Evolutionary conservation across 306 rosid genomes (phyloP).

Genomic region (Crotalaria pallida): DNA sequence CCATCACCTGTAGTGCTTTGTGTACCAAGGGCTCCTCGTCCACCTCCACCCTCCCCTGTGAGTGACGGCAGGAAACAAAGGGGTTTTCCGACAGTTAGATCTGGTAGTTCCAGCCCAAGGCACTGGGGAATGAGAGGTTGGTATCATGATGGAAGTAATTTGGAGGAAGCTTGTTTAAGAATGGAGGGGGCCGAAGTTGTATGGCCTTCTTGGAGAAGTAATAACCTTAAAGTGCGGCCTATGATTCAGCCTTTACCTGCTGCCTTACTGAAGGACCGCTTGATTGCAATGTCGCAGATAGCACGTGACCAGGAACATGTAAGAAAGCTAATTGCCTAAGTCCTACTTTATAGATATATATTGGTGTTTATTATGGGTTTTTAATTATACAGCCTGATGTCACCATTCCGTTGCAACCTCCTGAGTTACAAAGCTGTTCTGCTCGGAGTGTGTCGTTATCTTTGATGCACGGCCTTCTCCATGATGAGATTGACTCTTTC

Average conservation of each 20-base stretch:
- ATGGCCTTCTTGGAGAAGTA: conserved; percentile 92
- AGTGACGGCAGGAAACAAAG: conserved; percentile 81
- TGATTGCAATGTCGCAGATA: conserved; percentile 86
- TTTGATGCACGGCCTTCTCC: conserved; percentile 67
- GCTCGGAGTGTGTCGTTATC: conserved; percentile 46
- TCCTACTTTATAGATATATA: neutral
- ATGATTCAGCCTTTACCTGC: conserved; percentile 87
- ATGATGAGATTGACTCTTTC: conserved; percentile 79
- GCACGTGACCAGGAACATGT: conserved; percentile 94
- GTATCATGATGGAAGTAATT: conserved; percentile 83
- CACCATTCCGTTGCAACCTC: conserved; percentile 69
- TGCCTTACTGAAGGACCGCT: conserved; percentile 74
- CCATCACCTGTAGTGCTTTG: conserved; percentile 93
- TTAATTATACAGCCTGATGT: conserved; percentile 79
- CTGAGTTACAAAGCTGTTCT: conserved; percentile 62
- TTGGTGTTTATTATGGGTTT: conserved; percentile 22
- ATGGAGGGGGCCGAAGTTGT: conserved; percentile 97
- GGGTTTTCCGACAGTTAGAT: conserved; percentile 91
- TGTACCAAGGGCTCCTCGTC: conserved; percentile 83
- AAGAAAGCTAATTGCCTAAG: conserved; percentile 29
- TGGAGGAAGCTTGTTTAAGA: conserved; percentile 75
- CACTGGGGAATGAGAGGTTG: conserved; percentile 97
- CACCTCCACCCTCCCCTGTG: conserved; percentile 88
- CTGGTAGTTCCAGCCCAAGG: conserved; percentile 98
- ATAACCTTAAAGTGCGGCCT: conserved; percentile 58